Base-by-base conservation (phyloP, 768 basidiomycete genomes). In the Lactarius hengduanensis region DNA sequence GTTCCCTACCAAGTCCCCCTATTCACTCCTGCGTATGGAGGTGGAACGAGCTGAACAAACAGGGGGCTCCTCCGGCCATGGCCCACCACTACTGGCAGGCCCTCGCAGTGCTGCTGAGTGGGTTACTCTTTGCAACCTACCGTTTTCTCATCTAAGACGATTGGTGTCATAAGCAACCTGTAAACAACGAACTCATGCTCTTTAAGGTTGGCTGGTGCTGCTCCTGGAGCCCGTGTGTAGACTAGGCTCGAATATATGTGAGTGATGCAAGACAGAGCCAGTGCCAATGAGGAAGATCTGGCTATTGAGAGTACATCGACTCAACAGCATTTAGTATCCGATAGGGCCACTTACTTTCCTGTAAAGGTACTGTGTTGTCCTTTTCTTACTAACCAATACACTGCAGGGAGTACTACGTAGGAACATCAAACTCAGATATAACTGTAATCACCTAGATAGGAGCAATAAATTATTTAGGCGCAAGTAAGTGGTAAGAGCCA, bases 121-220 rank as follows among this genome's bases (percentile, higher is more conserved):
- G 94, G 15, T 79, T 93, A 16, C 86, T 95, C 4, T 96, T 96
- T 74, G 84, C 92, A 0, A 87, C 88, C 0, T 96, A 96, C 78
- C 85, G 88, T 22, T 86, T 90, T 73, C 81, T 94, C 80, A 84
- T 84, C 0, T 90, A 94, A 73, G 18, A 13, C 95, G 9, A 88
- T 91, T 0, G 94, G 94, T 1, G 90, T 87, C 2, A 91, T 90
- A 62, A 40, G 4, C 38, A 15, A 38, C 38, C 38, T 38, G 38
- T 38, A 38, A 40, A 40, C 15, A 16, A 92, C 70, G 5, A 92
- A 34, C 34, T 10, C 92, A 63, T 32, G 5, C 20, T 45, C 45
- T 9, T n/a, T 10, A 9, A 7, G 9, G 20, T 9, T 47, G 45
- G 45, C 16, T 18, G 15, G 41, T 18, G 40, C 16, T 18, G 16